A percentile compares a stretch with the other conserved stretches of the same genome.
These are phyloP conservation scores for Leccinum incarnatum DNA, from an alignment of 768 basidiomycete species.

Conservation along the genomic window DNA sequence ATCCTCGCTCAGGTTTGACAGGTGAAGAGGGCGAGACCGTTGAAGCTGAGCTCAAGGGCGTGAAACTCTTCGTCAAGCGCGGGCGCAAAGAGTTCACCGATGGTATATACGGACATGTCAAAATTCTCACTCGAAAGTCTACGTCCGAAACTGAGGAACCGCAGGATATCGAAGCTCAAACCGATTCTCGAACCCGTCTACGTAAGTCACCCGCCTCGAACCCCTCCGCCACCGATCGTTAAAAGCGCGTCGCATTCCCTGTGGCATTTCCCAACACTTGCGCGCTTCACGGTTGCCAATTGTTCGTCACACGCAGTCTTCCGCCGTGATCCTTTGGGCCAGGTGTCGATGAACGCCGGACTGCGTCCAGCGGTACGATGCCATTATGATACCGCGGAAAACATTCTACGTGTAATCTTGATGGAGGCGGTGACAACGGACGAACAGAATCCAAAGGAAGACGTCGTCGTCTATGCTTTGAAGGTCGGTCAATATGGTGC, in stretches of 20 bases:
- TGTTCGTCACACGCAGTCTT: slow-evolving; percentile 44
- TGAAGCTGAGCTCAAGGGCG: slow-evolving; percentile 55
- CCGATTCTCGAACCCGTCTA: slow-evolving; percentile 26
- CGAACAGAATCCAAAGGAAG: slow-evolving; percentile 27
- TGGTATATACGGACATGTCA: slow-evolving; percentile 60
- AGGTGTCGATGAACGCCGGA: slow-evolving; percentile 66
- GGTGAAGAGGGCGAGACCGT: slow-evolving; percentile 67
- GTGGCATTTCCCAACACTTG: background rate
- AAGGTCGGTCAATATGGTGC: slow-evolving; percentile 42
- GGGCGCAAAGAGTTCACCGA: slow-evolving; percentile 50
- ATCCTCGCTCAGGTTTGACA: slow-evolving; percentile 35
- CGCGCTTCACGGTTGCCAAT: background rate
- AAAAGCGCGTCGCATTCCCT: slow-evolving; percentile 7
- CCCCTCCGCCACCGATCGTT: slow-evolving; percentile 18
- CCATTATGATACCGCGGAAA: slow-evolving; percentile 54
- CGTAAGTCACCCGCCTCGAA: slow-evolving; percentile 30
- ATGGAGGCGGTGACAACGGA: slow-evolving; percentile 43
- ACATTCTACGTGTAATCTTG: slow-evolving; percentile 51
- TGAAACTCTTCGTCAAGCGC: slow-evolving; percentile 48
- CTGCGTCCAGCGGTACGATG: slow-evolving; percentile 55
- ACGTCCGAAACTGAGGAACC: background rate
- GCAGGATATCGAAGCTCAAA: slow-evolving; percentile 6
- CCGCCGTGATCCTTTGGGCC: slow-evolving; percentile 66
- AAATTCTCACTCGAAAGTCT: slow-evolving; percentile 45
- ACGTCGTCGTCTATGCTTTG: slow-evolving; percentile 60